Conservation (phyloP, 1,139 yeast genomes). For the Debaryomyces singareniensis region DNA sequence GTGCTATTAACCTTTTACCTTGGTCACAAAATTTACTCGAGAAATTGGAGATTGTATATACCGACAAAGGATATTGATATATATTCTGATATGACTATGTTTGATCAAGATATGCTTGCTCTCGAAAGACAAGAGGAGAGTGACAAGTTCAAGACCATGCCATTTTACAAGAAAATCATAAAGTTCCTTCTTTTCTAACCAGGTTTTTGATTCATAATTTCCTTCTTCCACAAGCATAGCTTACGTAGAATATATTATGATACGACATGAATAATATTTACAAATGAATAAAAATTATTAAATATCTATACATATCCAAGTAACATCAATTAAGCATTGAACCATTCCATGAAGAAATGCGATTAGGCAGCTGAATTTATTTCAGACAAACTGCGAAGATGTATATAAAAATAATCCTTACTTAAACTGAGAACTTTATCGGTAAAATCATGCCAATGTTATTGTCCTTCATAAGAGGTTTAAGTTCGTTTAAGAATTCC, state of each 20-base stretch:
- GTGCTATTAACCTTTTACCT: constrained; percentile 28
- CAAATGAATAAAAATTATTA: no score
- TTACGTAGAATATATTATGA: no score
- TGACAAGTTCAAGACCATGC: constrained; percentile 18
- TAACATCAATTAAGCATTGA: no score
- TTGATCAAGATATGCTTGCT: constrained; percentile 31
- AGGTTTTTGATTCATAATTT: neutral
- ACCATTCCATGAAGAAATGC: no score
- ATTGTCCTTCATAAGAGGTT: no score
- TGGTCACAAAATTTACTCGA: constrained; percentile 29
- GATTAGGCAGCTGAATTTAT: no score
- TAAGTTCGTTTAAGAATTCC: constrained; percentile 14
- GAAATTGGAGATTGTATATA: constrained; percentile 26
- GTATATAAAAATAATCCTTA: no score
- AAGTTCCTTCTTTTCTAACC: constrained; percentile 15
- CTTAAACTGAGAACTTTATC: no score
- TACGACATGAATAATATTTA: no score
- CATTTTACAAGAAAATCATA: constrained; percentile 19
- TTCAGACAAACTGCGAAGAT: no score
- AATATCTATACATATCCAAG: no score
- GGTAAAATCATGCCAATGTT: no score
- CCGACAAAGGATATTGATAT: constrained; percentile 30
- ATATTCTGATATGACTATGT: constrained; percentile 26
- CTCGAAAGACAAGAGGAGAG: constrained; percentile 31
- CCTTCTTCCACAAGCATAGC: neutral